A percentile compares a stretch with the other conserved stretches of the same genome.
These are phyloP conservation scores for Parmelia sp. DNA, from an alignment of 495 filamentous ascomycete genomes.

Conservation along the genomic window DNA sequence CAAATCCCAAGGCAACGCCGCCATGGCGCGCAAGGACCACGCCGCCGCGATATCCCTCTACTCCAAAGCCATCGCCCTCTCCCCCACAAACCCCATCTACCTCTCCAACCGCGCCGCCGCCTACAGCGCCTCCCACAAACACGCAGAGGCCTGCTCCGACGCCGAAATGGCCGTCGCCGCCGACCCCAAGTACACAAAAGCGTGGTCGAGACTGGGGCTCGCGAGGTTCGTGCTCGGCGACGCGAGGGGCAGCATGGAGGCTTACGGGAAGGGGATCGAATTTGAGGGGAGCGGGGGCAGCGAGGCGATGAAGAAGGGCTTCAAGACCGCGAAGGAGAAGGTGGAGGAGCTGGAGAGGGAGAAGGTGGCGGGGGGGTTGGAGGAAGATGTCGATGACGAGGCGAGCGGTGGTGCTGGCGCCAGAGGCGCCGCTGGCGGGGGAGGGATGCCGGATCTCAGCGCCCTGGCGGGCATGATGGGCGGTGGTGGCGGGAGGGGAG, in stretches of 20 bases:
- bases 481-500: slow-evolving; percentile 51
- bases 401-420: slow-evolving; percentile 37
- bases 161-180: slow-evolving; percentile 79
- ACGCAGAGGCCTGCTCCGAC: slow-evolving; percentile 72
- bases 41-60: slow-evolving; percentile 72
- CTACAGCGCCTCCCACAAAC: slow-evolving; percentile 71
- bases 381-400: slow-evolving; percentile 44
- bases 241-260: slow-evolving; percentile 85
- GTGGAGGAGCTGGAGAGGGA: slow-evolving; percentile 62
- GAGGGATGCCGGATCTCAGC: slow-evolving; percentile 66
- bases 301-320: slow-evolving; percentile 89
- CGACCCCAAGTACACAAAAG: slow-evolving; percentile 93
- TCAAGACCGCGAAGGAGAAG: slow-evolving; percentile 78
- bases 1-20: slow-evolving; percentile 87
- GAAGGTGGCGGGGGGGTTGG: slow-evolving; percentile 42
- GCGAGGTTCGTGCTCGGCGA: slow-evolving; percentile 87
- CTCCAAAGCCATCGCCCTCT: slow-evolving; percentile 69
- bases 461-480: slow-evolving; percentile 67
- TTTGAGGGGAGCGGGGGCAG: slow-evolving; percentile 86
- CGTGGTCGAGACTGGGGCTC: slow-evolving; percentile 86
- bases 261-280: slow-evolving; percentile 88
- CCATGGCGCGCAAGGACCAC: slow-evolving; percentile 92
- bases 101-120: slow-evolving; percentile 96
- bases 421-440: slow-evolving; percentile 49
- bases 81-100: slow-evolving; percentile 88